phyloP scores from a whole-genome alignment of 208 protist species.

The Strigomonas galati region DNA sequence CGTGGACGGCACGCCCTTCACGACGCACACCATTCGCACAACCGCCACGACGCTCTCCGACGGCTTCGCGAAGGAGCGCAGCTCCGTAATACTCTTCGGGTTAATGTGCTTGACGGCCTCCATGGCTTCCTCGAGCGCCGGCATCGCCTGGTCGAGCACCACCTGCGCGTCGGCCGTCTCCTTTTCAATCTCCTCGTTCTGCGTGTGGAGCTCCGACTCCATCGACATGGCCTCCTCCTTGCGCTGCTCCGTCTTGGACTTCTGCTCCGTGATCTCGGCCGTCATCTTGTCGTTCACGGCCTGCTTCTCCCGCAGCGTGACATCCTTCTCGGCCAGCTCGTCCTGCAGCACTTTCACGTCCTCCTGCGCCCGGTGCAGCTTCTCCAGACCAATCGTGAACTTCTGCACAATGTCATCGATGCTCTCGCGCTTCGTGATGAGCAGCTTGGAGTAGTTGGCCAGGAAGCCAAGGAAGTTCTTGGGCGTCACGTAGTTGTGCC shows the following conservation, averaged over 20 bases:
- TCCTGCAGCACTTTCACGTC: conserved; percentile 96
- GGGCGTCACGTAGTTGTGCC: conserved; percentile 98
- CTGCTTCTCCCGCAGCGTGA: conserved; percentile 94
- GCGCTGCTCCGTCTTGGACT: conserved; percentile 86
- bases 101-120: conserved; percentile 95
- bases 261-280: conserved; percentile 87
- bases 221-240: conserved; percentile 87
- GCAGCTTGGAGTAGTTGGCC: conserved; percentile 93
- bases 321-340: conserved; percentile 92
- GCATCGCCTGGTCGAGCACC: conserved; percentile 96
- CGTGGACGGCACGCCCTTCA: conserved; percentile 85
- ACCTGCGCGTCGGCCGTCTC: conserved; percentile 93
- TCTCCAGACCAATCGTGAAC: conserved; percentile 96
- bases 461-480: conserved; percentile 99
- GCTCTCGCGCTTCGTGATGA: conserved; percentile 91
- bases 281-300: conserved; percentile 93
- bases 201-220: conserved; percentile 88
- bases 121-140: conserved; percentile 94
- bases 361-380: conserved; percentile 93
- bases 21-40: conserved; percentile 93
- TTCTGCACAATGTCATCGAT: conserved; percentile 94
- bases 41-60: conserved; percentile 93
- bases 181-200: conserved; percentile 90
- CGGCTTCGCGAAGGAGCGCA: conserved; percentile 97
- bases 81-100: conserved; percentile 96